These are phyloP conservation scores for Mucor lusitanicus DNA, from an alignment of 371 early-diverging fungal species.

Conservation along the genomic window DNA sequence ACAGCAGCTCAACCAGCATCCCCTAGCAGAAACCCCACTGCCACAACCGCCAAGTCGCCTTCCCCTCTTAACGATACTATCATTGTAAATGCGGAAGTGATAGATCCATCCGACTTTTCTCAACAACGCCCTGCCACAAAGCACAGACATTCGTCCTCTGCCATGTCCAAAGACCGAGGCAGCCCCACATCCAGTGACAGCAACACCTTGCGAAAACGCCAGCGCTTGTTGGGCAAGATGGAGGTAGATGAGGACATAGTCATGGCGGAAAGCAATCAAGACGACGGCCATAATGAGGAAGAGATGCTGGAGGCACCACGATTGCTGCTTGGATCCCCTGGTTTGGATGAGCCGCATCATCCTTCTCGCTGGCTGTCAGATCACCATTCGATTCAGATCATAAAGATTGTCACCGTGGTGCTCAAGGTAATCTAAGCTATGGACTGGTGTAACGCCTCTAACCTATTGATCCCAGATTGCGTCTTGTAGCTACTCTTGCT, in stretches of 20 bases:
- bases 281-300: background rate
- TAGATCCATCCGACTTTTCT: background rate
- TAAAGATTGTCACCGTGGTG: slow-evolving; percentile 34
- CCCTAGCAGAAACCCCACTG: background rate
- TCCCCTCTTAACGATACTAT: background rate
- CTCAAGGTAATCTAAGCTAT: slow-evolving; percentile 24
- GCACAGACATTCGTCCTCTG: background rate
- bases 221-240: background rate
- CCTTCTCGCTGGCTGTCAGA: slow-evolving; percentile 2
- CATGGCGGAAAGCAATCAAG: background rate
- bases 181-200: background rate
- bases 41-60: background rate
- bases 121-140: background rate
- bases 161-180: background rate
- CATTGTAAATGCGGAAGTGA: background rate
- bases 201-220: slow-evolving; percentile 7
- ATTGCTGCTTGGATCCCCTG: slow-evolving; percentile 13
- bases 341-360: background rate
- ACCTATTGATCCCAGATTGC: slow-evolving; percentile 26
- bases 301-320: background rate
- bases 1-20: background rate
- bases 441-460: background rate
- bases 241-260: slow-evolving; percentile 3
- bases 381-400: background rate
- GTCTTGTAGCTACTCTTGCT: slow-evolving; percentile 45